Evolutionary conservation across 108 stramenopile genomes (phyloP).

Genomic region (Stephanodiscus minutulus): DNA sequence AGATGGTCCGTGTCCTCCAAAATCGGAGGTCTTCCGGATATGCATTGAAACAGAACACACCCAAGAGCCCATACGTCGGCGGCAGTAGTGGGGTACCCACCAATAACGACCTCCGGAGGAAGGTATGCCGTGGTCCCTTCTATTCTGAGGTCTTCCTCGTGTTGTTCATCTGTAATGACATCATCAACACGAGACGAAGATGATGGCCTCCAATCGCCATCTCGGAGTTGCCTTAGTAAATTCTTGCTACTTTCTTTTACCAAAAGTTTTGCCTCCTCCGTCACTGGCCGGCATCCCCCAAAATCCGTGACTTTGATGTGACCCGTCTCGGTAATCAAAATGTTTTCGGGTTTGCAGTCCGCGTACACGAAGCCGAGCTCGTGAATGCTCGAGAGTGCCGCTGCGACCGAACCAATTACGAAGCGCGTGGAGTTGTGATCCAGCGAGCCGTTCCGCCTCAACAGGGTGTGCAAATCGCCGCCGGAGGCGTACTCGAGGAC

Average conservation of each 20-base stretch:
- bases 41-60: constrained; percentile 92
- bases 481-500: constrained; percentile 94
- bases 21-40: constrained; percentile 92
- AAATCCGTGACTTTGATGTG: constrained; percentile 98
- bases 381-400: constrained; percentile 91
- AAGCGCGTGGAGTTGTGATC: constrained; percentile 88
- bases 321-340: constrained; percentile 92
- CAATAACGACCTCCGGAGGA: constrained; percentile 94
- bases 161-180: constrained; percentile 10
- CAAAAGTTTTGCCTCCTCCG: constrained; percentile 59
- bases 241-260: constrained; percentile 56
- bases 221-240: constrained; percentile 69
- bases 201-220: constrained; percentile 87
- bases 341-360: constrained; percentile 96
- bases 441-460: constrained; percentile 85
- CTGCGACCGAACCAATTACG: constrained; percentile 88
- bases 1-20: constrained; percentile 75
- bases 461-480: constrained; percentile 90
- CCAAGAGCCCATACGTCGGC: constrained; percentile 98
- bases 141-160: constrained; percentile 78
- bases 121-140: constrained; percentile 97
- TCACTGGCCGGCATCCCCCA: constrained; percentile 90
- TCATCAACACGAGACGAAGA: background rate
- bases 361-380: constrained; percentile 82
- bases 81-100: constrained; percentile 66